Percentiles rank a stretch among this genome's conserved stretches.
Conservation (phyloP, 495 filamentous ascomycete species). For the Immersiella caudata region DNA sequence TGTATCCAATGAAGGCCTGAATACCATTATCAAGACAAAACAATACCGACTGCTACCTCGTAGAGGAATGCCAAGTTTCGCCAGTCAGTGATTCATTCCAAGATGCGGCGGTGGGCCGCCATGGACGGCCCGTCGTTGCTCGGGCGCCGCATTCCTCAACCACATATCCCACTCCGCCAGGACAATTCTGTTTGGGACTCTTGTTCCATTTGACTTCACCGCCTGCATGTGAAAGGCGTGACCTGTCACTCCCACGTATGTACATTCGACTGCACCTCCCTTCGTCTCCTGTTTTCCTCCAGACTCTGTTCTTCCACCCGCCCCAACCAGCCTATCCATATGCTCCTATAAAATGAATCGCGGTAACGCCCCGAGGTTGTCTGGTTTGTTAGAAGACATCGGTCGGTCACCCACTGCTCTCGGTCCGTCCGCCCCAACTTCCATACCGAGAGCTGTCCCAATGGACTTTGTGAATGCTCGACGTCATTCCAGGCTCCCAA, state of each 20-base stretch:
- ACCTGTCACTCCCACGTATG: neutral
- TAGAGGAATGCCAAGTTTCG: neutral
- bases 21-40: neutral
- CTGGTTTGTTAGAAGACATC: neutral
- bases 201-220: slow-evolving; percentile 4
- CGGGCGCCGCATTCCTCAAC: neutral
- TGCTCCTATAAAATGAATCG: slow-evolving; percentile 1
- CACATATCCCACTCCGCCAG: neutral
- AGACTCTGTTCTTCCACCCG: neutral
- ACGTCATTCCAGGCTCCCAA: neutral
- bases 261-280: neutral
- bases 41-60: neutral
- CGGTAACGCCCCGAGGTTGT: neutral
- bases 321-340: neutral
- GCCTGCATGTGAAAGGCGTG: neutral
- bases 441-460: slow-evolving; percentile 4
- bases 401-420: neutral
- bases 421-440: neutral
- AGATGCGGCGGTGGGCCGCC: neutral
- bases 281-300: neutral
- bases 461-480: slow-evolving; percentile 5
- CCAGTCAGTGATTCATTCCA: neutral
- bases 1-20: neutral
- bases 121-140: neutral
- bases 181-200: neutral